Evolutionary conservation across 73 alveolate species (phyloP), one percentile per base, ranked within the genome.

Genomic region (Durusdinium trenchii): DNA sequence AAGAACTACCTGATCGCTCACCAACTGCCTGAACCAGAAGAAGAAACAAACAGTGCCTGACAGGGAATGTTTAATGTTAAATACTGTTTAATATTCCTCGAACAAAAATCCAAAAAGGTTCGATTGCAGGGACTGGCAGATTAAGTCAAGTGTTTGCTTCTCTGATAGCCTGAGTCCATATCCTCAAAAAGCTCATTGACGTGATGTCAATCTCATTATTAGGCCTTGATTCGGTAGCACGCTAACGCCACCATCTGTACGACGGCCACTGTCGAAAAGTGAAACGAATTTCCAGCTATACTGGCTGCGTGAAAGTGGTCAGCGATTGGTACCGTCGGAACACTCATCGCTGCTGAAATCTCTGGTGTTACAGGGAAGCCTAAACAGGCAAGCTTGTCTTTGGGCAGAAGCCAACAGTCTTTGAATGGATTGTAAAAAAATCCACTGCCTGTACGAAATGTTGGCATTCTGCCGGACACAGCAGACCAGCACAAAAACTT

Each of bases 251-350:
- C n/a, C 47, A 87, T n/a, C 71, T 43, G 95, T 7, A 62, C 95
- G 14, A 32, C 3, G 28, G 71, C 47, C 42, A 45, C 95, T 0
- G 95, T 43, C 36, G 32, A 1, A 30, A 87, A 87, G 50, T 87
- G 95, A 47, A 87, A 61, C 20, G 62, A 16, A 26, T 60, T 62
- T 1, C 95, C 95, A 28, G 95, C 95, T 0, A 85, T 78, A 32
- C 79, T 52, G 36, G 94, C 50, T 0, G 79, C 60, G 40, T 78
- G 38, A 18, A 85, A 4, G 6, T 36, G 6, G 43, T 85, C 94
- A 26, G 1, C 28, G 32, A 51, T 40, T 3, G 61, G 61, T 6
- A 85, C 9, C 43, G 52, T 32, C n/a, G 94, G 94, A 1, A 85
- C 94, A 2, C 94, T 78, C 94, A 85, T 85, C 6, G 94, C 54